Evolutionary conservation across 2,329 filamentous ascomycete species (phyloP).

Genomic region (Ilyonectria mors-panacis): DNA sequence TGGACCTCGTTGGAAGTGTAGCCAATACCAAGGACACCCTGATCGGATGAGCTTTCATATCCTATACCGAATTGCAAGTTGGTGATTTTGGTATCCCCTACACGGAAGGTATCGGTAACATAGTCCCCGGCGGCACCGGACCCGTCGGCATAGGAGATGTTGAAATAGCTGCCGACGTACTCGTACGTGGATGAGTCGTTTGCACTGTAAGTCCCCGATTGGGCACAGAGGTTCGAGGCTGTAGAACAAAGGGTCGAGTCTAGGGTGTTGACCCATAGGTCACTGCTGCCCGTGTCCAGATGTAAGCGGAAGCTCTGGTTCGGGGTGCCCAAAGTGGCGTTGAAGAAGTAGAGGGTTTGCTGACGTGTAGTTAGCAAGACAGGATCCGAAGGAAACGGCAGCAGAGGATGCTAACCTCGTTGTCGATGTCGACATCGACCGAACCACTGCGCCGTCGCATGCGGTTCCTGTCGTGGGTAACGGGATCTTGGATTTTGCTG

Average conservation of each 20-base stretch:
- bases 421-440: conserved; percentile 65
- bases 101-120: conserved; percentile 78
- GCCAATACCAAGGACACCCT: conserved; percentile 90
- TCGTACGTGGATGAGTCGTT: conserved; percentile 83
- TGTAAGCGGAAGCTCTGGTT: conserved; percentile 70
- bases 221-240: conserved; percentile 66
- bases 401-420: conserved; percentile 61
- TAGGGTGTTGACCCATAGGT: conserved; percentile 79
- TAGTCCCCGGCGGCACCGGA: conserved; percentile 85
- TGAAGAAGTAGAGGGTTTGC: conserved; percentile 76
- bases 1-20: conserved; percentile 86
- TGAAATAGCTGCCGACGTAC: conserved; percentile 83
- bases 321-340: conserved; percentile 75
- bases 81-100: conserved; percentile 68
- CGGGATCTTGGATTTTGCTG: conserved; percentile 55
- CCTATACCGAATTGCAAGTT: conserved; percentile 81
- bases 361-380: conserved; percentile 43
- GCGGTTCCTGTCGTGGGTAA: conserved; percentile 61
- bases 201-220: conserved; percentile 77
- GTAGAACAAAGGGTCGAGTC: conserved; percentile 72
- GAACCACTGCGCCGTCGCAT: conserved; percentile 58
- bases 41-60: conserved; percentile 70
- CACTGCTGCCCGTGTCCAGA: conserved; percentile 78
- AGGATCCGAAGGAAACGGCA: neutral
- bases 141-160: conserved; percentile 90